Base-by-base conservation (phyloP, 495 filamentous ascomycete genomes). In the Neurospora sp. region DNA sequence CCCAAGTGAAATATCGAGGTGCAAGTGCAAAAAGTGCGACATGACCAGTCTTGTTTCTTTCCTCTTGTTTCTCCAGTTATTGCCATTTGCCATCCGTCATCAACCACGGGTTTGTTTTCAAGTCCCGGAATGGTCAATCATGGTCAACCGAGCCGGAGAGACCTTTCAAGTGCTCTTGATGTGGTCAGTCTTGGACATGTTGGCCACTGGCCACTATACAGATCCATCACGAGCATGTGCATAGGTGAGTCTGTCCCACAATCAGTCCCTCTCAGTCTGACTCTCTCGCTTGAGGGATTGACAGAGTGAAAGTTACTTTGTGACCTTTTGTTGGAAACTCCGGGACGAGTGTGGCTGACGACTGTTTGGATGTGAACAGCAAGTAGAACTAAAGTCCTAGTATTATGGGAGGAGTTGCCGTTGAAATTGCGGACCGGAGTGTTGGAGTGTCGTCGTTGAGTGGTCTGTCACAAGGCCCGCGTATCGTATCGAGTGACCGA, bases 401-500 rank as follows among this genome's bases (percentile, higher is more conserved):
- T 31, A 61, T 31, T 5, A 61, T 31, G 22, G 53, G 22, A 61
- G 22, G 53, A 61, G 22, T 61, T 59, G 47, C 47, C 47, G 47
- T 59, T 31, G 47, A 59, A 27, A 59, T 2, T 59, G 47, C 8
- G n/a, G 8, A 59, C 20, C 10, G 20, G 45, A 53, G 20, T 22
- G 47, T 47, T 4, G 40, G 2, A 4, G 44, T 47, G 53, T 61
- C 53, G 53, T 61, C 53, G 53, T 35, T 61, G 53, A 61, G 27
- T 61, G 53, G 53, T 35, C 14, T 70, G 77, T 77, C 77, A 79
- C 75, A 71, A 61, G 75, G 78, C 41, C 22, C 68, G 70, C 31
- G 31, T 35, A 35, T 35, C 69, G 37, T 59, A 39, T 73, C 73
- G 69, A 71, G 73, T 74, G 77, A 75, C 77, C 73, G 39, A 72